Evolutionary conservation across 495 filamentous ascomycete genomes (phyloP).

Genomic region (Evansstolkia leycettana): DNA sequence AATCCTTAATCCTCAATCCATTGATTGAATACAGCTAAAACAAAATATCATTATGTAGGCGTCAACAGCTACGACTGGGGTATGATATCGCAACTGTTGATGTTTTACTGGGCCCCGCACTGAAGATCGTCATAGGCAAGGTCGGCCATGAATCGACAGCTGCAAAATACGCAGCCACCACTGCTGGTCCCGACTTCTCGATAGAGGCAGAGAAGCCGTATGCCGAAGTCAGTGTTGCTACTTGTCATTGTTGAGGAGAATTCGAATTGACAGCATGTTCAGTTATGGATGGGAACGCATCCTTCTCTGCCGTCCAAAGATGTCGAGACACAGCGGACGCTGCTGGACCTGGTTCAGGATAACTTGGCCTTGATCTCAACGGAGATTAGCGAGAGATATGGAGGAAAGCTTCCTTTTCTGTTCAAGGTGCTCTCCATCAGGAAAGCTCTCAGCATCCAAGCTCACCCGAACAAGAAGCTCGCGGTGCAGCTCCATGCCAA

Average conservation of each 20-base stretch:
- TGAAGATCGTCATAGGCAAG: conserved; percentile 40
- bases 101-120: conserved; percentile 12
- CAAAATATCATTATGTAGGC: too few species aligned
- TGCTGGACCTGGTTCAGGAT: conserved; percentile 81
- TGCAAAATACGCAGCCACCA: conserved; percentile 65
- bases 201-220: conserved; percentile 73
- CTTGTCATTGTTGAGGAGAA: too few species aligned
- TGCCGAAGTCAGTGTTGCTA: conserved; percentile 55
- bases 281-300: conserved; percentile 99
- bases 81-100: conserved; percentile 17
- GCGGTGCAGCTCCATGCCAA: conserved; percentile 76
- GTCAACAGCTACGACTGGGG: conserved; percentile 99
- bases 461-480: conserved; percentile 95
- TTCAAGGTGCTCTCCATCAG: conserved; percentile 94
- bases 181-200: conserved; percentile 52
- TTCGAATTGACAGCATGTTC: conserved; percentile 11
- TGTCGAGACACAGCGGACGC: conserved; percentile 65
- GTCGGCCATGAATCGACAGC: conserved; percentile 65
- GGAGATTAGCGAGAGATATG: conserved; percentile 59
- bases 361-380: conserved; percentile 71
- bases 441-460: conserved; percentile 94
- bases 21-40: too few species aligned
- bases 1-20: too few species aligned
- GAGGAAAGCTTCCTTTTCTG: conserved; percentile 77
- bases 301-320: conserved; percentile 91